These are phyloP conservation scores for Phylloporus sp. DNA, from an alignment of 768 basidiomycete species.

Conservation along the genomic window DNA sequence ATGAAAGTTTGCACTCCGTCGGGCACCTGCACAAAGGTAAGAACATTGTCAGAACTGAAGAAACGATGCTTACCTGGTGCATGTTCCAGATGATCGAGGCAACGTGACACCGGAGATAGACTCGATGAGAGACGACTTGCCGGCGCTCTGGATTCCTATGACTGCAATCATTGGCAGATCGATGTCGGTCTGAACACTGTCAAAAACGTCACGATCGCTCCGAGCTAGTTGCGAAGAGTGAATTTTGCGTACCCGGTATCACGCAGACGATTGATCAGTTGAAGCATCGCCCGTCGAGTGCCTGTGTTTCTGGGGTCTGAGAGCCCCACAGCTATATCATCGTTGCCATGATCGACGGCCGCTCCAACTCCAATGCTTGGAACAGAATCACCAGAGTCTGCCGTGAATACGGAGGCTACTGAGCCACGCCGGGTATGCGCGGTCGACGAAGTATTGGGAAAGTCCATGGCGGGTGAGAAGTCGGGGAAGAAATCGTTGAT, in stretches of 20 bases:
- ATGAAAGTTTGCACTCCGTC: conserved; percentile 50
- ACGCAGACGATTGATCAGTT: conserved; percentile 55
- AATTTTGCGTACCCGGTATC: conserved; percentile 50
- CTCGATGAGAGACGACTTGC: conserved; percentile 75
- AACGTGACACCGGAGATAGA: conserved; percentile 69
- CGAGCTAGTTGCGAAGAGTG: not conserved
- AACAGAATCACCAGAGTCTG: not conserved
- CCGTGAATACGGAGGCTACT: not conserved
- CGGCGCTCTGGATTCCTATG: conserved; percentile 67
- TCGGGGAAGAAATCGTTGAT: not conserved
- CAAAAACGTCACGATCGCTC: not conserved
- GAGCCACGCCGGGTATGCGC: not conserved
- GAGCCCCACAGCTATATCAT: conserved; percentile 42
- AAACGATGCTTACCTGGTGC: conserved; percentile 51
- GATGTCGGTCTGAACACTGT: conserved; percentile 62
- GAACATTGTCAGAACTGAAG: not conserved
- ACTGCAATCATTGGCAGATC: conserved; percentile 72
- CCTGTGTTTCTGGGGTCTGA: conserved; percentile 42
- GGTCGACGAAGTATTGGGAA: not conserved
- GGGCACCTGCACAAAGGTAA: conserved; percentile 42
- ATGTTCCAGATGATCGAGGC: conserved; percentile 68
- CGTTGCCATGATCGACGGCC: not conserved
- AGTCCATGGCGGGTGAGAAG: not conserved
- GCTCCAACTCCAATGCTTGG: not conserved
- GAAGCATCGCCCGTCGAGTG: conserved; percentile 47